Evolutionary conservation across 164 flowering plant genomes (phyloP).

Genomic region (Akebia trifoliata): DNA sequence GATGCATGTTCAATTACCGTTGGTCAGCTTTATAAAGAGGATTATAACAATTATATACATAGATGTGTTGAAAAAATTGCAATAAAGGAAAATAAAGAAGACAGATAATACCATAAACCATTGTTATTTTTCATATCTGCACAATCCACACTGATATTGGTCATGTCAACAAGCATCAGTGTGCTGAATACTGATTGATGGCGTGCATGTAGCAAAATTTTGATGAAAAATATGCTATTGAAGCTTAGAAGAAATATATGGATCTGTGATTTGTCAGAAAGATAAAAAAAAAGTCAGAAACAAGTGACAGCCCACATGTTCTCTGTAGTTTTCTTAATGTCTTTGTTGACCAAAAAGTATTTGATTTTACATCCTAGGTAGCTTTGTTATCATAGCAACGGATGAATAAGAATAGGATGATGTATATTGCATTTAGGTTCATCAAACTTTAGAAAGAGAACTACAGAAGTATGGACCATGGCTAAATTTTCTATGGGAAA

Average conservation of each 20-base stretch:
- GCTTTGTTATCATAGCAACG: too few relatives aligned
- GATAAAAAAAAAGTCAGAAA: not conserved
- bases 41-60: not conserved
- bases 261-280: not conserved
- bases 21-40: too few relatives aligned
- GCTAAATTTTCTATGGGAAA: too few relatives aligned
- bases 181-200: not conserved
- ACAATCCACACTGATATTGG: not conserved
- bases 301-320: not conserved
- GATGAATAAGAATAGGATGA: not conserved
- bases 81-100: too few relatives aligned
- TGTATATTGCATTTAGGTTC: not conserved
- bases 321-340: not conserved
- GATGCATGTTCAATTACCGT: not conserved
- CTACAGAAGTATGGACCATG: too few relatives aligned
- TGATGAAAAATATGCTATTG: too few relatives aligned
- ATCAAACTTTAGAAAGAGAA: not conserved
- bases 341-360: not conserved
- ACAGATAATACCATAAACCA: too few relatives aligned
- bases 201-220: not conserved
- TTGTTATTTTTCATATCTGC: too few relatives aligned
- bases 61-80: too few relatives aligned
- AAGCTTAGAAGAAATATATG: not conserved
- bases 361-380: not conserved
- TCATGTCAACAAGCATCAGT: not conserved